phyloP scores from a whole-genome alignment of 441 rosid genomes.

The Biscutella auriculata region DNA sequence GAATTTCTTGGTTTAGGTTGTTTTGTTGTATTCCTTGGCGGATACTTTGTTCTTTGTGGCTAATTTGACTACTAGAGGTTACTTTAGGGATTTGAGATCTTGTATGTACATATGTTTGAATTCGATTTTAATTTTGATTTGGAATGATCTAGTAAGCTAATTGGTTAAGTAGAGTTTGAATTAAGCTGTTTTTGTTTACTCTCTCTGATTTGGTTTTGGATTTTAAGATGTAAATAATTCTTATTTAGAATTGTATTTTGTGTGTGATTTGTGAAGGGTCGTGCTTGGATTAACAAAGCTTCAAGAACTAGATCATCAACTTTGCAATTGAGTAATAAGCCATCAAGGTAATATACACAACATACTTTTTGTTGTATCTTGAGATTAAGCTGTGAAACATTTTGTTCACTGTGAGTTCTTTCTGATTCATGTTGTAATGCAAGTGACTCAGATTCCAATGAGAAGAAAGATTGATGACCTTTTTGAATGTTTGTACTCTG shows the following conservation, averaged over 20 bases:
- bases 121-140: neutral
- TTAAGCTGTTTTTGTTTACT: neutral
- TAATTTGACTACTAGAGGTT: neutral
- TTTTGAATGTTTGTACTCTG: slow-evolving; percentile 14
- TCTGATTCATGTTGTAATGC: slow-evolving; percentile 45
- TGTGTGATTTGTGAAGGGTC: slow-evolving; percentile 32
- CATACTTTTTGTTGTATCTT: neutral
- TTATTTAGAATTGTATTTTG: neutral
- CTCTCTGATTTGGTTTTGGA: too few relatives aligned
- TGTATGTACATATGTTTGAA: neutral
- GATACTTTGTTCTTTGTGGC: neutral
- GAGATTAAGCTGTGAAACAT: neutral
- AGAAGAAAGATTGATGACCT: slow-evolving; percentile 18
- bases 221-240: neutral
- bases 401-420: neutral
- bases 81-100: neutral
- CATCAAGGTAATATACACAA: slow-evolving; percentile 38
- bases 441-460: slow-evolving; percentile 64
- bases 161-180: neutral
- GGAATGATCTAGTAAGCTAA: neutral
- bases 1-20: neutral
- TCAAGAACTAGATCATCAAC: slow-evolving; percentile 45
- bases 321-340: slow-evolving; percentile 57
- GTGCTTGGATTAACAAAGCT: slow-evolving; percentile 62
- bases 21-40: neutral